Evolutionary conservation across 805 yeast species (phyloP).

Genomic region (Candida yuanshanica): DNA sequence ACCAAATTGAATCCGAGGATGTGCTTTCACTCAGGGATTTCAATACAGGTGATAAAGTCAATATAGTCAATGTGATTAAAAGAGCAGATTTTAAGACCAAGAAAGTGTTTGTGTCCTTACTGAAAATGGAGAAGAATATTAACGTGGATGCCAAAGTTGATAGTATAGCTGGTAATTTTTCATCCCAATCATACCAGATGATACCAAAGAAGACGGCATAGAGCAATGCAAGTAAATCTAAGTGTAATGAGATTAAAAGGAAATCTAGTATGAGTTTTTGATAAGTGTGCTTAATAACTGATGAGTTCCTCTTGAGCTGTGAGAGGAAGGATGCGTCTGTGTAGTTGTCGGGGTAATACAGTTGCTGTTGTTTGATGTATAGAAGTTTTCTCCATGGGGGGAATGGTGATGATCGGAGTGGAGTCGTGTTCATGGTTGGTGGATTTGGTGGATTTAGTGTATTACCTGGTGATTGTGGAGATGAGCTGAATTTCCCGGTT

Average conservation of each 20-base stretch:
- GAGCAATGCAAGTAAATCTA: conserved; percentile 58
- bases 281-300: conserved; percentile 63
- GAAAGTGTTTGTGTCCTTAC: not conserved
- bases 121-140: conserved; percentile 4
- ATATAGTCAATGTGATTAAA: conserved; percentile 61
- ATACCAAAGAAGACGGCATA: conserved; percentile 64
- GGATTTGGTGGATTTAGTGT: too few species aligned
- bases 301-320: conserved; percentile 69
- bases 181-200: conserved; percentile 45
- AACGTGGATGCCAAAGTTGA: conserved; percentile 5
- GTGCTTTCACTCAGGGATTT: conserved; percentile 85
- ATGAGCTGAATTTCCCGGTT: too few species aligned
- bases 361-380: conserved; percentile 66
- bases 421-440: too few species aligned
- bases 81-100: conserved; percentile 53
- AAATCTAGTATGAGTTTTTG: conserved; percentile 66
- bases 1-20: conserved; percentile 94
- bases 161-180: conserved; percentile 34
- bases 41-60: conserved; percentile 83
- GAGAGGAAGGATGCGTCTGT: conserved; percentile 80
- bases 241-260: conserved; percentile 58
- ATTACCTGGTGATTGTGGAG: too few species aligned
- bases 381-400: conserved; percentile 77
- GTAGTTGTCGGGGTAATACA: conserved; percentile 76
- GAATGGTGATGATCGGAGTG: conserved; percentile 1